Evolutionary conservation across 2,329 filamentous ascomycete species (phyloP).

Genomic region (Pseudogymnoascus sp.): DNA sequence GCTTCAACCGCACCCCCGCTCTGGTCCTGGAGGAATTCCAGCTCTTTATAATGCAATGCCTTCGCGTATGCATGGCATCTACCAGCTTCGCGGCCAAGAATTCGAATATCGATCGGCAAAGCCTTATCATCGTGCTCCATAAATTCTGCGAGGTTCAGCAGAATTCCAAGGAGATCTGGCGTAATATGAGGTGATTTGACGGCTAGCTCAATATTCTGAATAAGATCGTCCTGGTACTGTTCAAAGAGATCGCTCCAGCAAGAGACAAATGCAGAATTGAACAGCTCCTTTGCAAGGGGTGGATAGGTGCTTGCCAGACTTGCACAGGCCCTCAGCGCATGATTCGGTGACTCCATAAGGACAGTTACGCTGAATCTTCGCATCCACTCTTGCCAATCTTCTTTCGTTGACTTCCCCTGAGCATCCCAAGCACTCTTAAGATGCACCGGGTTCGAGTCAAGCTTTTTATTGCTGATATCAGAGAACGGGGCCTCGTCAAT

Average conservation of each 20-base stretch:
- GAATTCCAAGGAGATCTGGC: slow-evolving; percentile 85
- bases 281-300: slow-evolving; percentile 83
- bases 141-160: slow-evolving; percentile 95
- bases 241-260: slow-evolving; percentile 98
- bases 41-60: slow-evolving; percentile 95
- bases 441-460: slow-evolving; percentile 96
- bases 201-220: slow-evolving; percentile 89
- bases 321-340: slow-evolving; percentile 87
- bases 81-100: slow-evolving; percentile 86
- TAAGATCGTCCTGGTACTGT: slow-evolving; percentile 92
- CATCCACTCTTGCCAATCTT: slow-evolving; percentile 99
- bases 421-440: slow-evolving; percentile 97
- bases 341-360: slow-evolving; percentile 90
- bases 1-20: slow-evolving; percentile 93
- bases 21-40: slow-evolving; percentile 96
- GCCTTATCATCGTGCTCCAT: slow-evolving; percentile 99
- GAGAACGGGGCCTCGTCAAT: slow-evolving; percentile 74
- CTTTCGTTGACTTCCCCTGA: slow-evolving; percentile 89
- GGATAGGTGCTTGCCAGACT: slow-evolving; percentile 85
- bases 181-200: slow-evolving; percentile 94
- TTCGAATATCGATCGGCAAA: slow-evolving; percentile 91
- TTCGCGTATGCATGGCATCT: slow-evolving; percentile 98
- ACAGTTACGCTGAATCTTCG: slow-evolving; percentile 92
- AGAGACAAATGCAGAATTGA: slow-evolving; percentile 98
- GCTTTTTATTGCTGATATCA: slow-evolving; percentile 84